phyloP scores from a whole-genome alignment of 1,284 basidiomycete genomes.

The Sporisorium graminicola region DNA sequence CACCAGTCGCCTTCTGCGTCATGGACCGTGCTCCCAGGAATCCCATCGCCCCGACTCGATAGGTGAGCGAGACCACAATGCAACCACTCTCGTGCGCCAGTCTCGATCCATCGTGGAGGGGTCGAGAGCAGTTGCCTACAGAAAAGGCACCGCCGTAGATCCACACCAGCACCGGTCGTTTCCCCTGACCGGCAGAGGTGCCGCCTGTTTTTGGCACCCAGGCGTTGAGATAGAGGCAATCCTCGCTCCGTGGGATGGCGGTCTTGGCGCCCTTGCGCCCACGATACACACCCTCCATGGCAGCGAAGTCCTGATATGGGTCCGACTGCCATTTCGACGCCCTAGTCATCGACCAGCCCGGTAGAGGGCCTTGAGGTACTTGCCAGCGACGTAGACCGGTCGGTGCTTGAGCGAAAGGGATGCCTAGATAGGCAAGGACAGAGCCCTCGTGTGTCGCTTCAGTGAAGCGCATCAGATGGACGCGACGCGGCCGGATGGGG shows the following conservation, averaged over 20 bases:
- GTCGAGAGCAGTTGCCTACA: constrained; percentile 53
- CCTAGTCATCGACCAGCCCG: constrained; percentile 20
- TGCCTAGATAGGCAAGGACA: constrained; percentile 76
- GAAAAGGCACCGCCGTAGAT: constrained; percentile 73
- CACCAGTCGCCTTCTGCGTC: constrained; percentile 21
- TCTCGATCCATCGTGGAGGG: constrained; percentile 34
- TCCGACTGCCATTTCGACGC: constrained; percentile 37
- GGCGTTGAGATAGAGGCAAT: constrained; percentile 73
- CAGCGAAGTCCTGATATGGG: constrained; percentile 41
- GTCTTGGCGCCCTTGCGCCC: constrained; percentile 29
- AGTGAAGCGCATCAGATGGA: constrained; percentile 33
- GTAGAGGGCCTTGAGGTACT: constrained; percentile 71
- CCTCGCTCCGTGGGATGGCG: constrained; percentile 71
- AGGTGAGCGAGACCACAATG: constrained; percentile 73
- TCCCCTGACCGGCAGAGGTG: not conserved
- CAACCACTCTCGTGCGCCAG: constrained; percentile 59
- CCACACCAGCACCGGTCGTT: constrained; percentile 74
- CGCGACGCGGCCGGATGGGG: constrained; percentile 37
- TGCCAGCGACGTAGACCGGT: constrained; percentile 75
- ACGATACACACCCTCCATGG: constrained; percentile 42
- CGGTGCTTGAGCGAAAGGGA: constrained; percentile 78
- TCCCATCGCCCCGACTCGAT: constrained; percentile 72
- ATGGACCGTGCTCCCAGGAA: constrained; percentile 73
- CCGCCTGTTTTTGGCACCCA: constrained; percentile 47
- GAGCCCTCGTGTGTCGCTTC: constrained; percentile 13